phyloP scores from a whole-genome alignment of 305 asterid genomes.

The Salvia sclarea region DNA sequence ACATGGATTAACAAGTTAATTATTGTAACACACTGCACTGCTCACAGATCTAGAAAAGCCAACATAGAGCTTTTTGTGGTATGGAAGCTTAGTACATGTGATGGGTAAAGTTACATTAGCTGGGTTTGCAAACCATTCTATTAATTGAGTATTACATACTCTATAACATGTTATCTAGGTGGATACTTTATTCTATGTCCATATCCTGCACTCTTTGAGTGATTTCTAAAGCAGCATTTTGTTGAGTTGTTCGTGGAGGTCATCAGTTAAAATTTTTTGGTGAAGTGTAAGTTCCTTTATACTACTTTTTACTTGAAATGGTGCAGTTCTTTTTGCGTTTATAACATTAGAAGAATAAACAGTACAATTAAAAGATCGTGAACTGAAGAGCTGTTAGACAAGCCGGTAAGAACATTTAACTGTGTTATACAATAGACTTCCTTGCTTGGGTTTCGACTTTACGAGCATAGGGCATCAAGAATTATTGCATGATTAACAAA shows the following conservation, averaged over 20 bases:
- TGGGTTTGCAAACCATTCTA: not conserved
- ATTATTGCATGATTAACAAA: not conserved
- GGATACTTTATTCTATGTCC: not conserved
- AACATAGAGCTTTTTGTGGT: not conserved
- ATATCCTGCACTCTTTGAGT: not conserved
- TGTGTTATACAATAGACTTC: not conserved
- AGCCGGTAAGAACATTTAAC: not conserved
- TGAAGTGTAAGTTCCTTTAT: not conserved
- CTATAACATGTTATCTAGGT: not conserved
- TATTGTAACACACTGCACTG: not conserved
- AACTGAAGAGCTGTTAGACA: not conserved
- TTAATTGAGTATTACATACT: not conserved
- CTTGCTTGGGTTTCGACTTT: not conserved
- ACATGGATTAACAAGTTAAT: not conserved
- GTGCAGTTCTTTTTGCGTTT: no score
- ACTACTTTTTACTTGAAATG: no score
- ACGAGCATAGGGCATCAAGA: constrained; percentile 5
- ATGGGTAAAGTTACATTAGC: not conserved
- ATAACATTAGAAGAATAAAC: not conserved
- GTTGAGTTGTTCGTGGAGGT: not conserved
- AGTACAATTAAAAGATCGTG: not conserved
- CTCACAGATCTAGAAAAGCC: not conserved
- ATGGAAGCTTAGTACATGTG: not conserved
- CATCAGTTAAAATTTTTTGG: not conserved
- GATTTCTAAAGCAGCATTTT: not conserved